Evolutionary conservation across 257 asterid species (phyloP), one percentile per base, ranked within the genome.

Genomic region (Scutellaria minor): DNA sequence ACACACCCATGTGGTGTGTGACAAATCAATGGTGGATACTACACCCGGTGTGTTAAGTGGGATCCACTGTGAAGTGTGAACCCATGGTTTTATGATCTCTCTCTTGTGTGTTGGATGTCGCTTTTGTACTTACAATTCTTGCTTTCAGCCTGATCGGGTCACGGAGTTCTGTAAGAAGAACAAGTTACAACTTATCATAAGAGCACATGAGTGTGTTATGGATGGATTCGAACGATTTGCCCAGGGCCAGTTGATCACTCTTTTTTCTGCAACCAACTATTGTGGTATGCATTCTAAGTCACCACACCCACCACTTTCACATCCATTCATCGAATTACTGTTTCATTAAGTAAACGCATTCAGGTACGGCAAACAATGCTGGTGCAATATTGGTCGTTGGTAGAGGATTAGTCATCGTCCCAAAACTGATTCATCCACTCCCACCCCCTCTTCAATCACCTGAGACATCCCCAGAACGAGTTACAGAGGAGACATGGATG

Each of bases 121-220:
- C 48, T 13, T n/a, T 60, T 35, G 8, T 48, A 9, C 50, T 40
- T 70, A 24, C 9, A 15, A 14, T 12, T 40, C 10, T 24, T 68
- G 51, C 51, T 77, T 54, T 47, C 15, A 95, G 99, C 99, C 99
- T 71, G 99, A 95, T 78, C 92, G 98, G 18, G 99, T 95, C 54
- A 83, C 97, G 10, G 99, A 92, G 5, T 95, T 95, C 85, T 95
- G 99, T 78, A 95, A 90, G 89, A 90, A 69, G 83, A 95, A 95
- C 85, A 95, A 89, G 81, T 77, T 95, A 72, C 96, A 86, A 69
- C 91, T 95, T 51, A 95, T 95, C 74, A 90, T 92, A 73, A 86
- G 99, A 87, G 99, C 99, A 52, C 99, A 95, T 40, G 99, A 95
- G 75, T 95, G 99, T 48, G 99, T 95, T 51, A 95, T 95, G 99